Evolutionary conservation across 1,139 yeast genomes (phyloP).

Genomic region (Geotrichum histeridarum): DNA sequence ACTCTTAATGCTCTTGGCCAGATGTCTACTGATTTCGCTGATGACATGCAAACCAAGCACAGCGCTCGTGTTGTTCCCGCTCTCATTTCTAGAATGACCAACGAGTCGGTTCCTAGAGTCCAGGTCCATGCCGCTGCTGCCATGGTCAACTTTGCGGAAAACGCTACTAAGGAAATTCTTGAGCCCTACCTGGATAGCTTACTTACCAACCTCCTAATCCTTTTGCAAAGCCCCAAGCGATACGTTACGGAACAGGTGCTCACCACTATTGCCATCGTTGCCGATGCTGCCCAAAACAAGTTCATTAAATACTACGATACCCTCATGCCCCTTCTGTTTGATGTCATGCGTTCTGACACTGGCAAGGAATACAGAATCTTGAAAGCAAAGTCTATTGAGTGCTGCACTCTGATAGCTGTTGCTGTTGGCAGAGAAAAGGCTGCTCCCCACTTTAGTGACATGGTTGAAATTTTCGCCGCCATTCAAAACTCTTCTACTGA

Average conservation of each 20-base stretch:
- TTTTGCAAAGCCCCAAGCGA: conserved; percentile 78
- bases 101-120: conserved; percentile 74
- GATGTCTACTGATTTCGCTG: conserved; percentile 96
- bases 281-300: conserved; percentile 92
- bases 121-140: conserved; percentile 99
- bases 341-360: conserved; percentile 72
- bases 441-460: conserved; percentile 65
- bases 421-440: conserved; percentile 97
- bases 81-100: conserved; percentile 70
- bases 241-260: conserved; percentile 96
- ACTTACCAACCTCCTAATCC: conserved; percentile 63
- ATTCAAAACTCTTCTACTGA: conserved; percentile 50
- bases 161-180: conserved; percentile 76
- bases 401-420: conserved; percentile 86
- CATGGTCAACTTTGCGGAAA: conserved; percentile 87
- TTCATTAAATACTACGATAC: conserved; percentile 91
- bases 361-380: conserved; percentile 74
- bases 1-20: conserved; percentile 96
- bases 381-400: conserved; percentile 92
- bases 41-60: conserved; percentile 72
- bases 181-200: conserved; percentile 87
- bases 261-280: conserved; percentile 94
- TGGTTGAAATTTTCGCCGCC: conserved; percentile 65
- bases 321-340: conserved; percentile 81
- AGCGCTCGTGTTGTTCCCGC: conserved; percentile 82